Evolutionary conservation across 2,329 filamentous ascomycete genomes (phyloP).

Genomic region (Colletotrichum tropicale): DNA sequence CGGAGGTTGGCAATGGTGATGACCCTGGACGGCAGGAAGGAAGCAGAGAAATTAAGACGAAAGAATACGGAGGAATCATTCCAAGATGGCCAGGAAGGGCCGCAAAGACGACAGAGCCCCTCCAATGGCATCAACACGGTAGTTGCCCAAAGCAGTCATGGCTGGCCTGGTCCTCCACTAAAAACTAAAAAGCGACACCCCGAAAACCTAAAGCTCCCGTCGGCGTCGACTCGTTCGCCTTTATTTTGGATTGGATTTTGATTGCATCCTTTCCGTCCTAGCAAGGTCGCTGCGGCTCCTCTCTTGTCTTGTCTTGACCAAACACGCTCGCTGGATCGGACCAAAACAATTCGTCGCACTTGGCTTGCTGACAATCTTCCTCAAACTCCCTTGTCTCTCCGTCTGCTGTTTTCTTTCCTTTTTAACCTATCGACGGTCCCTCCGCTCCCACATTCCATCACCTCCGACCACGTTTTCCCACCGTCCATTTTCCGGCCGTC

Average conservation of each 20-base stretch:
- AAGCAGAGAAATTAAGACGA: neutral
- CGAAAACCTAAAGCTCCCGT: conserved; percentile 4
- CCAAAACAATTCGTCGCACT: neutral
- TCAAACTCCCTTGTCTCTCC: neutral
- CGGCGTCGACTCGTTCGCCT: neutral
- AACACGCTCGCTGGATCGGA: neutral
- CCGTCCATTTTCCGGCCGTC: neutral
- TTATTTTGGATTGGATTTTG: neutral
- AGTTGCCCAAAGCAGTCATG: conserved; percentile 5
- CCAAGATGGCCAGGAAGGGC: neutral
- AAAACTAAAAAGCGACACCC: neutral
- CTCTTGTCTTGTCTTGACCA: neutral
- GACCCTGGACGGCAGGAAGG: too few relatives aligned
- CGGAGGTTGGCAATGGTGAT: neutral
- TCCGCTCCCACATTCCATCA: neutral
- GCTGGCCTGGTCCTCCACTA: neutral
- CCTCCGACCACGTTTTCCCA: neutral
- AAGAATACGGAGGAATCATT: neutral
- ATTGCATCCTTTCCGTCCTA: neutral
- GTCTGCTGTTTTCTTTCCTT: neutral
- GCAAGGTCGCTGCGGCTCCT: neutral
- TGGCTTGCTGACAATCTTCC: neutral
- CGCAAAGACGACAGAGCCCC: neutral
- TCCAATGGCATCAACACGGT: neutral
- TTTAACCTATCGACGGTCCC: neutral